phyloP scores from a whole-genome alignment of 495 filamentous ascomycete genomes.

The Neurospora sp. region DNA sequence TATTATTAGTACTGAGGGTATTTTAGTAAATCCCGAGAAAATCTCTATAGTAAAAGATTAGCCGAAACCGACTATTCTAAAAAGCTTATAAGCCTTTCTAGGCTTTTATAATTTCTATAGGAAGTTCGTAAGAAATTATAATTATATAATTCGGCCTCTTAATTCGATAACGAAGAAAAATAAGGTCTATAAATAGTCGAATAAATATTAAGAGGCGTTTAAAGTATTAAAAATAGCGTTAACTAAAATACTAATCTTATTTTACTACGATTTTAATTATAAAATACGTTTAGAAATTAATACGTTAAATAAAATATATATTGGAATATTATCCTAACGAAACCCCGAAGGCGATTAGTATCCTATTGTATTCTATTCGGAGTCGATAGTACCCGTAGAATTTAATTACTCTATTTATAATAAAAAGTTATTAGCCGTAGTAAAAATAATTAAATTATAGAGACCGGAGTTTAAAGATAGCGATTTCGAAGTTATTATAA shows the following conservation, averaged over 20 bases:
- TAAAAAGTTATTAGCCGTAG: too few relatives aligned
- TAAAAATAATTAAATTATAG: too few relatives aligned
- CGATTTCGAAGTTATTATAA: too few relatives aligned
- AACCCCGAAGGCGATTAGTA: too few relatives aligned
- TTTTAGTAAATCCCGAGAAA: not conserved
- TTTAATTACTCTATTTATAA: too few relatives aligned
- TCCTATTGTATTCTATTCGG: too few relatives aligned
- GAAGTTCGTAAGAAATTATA: too few relatives aligned
- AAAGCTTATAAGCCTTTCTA: not conserved
- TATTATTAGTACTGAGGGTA: constrained; percentile 10
- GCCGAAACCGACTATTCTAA: not conserved
- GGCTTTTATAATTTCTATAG: constrained; percentile 5
- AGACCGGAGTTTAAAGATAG: too few relatives aligned
- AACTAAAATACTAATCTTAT: too few relatives aligned
- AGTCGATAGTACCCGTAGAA: too few relatives aligned
- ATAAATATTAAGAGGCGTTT: not conserved
- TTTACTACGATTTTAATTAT: too few relatives aligned
- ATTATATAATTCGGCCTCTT: not conserved
- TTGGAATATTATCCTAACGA: not conserved
- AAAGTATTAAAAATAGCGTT: not conserved
- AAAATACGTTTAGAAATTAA: not conserved
- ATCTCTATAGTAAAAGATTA: not conserved
- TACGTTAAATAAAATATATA: not conserved
- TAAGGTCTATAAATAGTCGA: not conserved
- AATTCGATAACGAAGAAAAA: constrained; percentile 1